Base-by-base conservation (phyloP, 768 basidiomycete species). In the Floccularia luteovirens region DNA sequence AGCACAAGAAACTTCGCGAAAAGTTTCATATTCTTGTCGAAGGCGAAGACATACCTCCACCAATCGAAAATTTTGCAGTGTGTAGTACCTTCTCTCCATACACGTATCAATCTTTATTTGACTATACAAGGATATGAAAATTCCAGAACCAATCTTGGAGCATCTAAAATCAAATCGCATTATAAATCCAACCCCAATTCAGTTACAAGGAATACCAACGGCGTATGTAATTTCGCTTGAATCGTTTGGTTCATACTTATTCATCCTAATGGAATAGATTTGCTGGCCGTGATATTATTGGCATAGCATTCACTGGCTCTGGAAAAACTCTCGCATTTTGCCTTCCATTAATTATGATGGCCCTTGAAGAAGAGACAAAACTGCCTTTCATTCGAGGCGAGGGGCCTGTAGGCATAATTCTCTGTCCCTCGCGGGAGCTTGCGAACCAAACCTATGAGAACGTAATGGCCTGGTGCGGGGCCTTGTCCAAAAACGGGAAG, bases 311-410 rank as follows among this genome's bases (percentile, higher is more conserved):
- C 64, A 99, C 96, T 19, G 96, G 96, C 27, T 98, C 94, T 0
- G 96, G 96, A 12, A 99, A 99, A 64, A 99, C 96, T 0, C 77
- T 99, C n/a, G 84, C 93, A 0, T 99, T 99, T 64, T 94, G 91
- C 48, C 68, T 99, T n/a, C 96, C 96, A 2, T 69, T 97, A 19
- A 92, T 98, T 49, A 98, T 99, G 96, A 69, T 88, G 49, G 86
- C 92, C 1, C 70, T 94, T 12, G 94, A 98, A 65, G 91, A 94
- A 58, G 96, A 98, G 61, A 71, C 69, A 43, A 91, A 88, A 48
- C 62, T 98, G 24, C 87, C 94, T 0, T 90, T 97, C 59, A 64
- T 85, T 21, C 79, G 86, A 40, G 91, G 93, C 2, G 96, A 99
- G 72, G 96, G 96, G 0, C 96, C 96, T 1, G 85, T 96, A n/a